phyloP scores from a whole-genome alignment of 257 asterid species.

The Striga asiatica region DNA sequence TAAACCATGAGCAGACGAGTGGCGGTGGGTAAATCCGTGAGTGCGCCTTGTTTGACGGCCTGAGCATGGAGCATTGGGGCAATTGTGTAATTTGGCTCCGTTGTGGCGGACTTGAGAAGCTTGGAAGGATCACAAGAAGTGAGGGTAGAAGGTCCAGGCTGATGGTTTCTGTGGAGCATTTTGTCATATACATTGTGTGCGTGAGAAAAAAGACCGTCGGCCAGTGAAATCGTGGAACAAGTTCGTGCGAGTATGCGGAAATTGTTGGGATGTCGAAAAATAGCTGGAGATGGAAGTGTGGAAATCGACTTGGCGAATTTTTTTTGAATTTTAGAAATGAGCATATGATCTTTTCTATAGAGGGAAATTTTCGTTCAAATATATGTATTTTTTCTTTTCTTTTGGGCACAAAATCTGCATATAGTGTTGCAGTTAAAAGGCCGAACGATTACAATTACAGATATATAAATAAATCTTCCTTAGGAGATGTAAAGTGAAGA shows the following conservation, averaged over 20 bases:
- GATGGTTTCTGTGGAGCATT: conserved; percentile 27
- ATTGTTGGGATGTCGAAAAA: not conserved
- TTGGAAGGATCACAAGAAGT: conserved; percentile 25
- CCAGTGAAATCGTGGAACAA: not conserved
- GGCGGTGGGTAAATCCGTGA: conserved; percentile 27
- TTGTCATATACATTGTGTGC: conserved; percentile 25
- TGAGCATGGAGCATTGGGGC: conserved; percentile 37
- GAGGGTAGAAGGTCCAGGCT: conserved; percentile 8
- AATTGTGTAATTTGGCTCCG: conserved; percentile 12
- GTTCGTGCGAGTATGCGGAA: conserved; percentile 6
- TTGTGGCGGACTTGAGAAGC: conserved; percentile 20
- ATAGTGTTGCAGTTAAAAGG: no score
- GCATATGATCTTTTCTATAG: no score
- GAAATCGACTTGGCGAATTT: no score
- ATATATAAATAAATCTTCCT: no score
- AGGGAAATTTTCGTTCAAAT: no score
- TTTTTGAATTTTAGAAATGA: no score
- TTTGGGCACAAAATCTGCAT: no score
- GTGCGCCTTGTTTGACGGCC: conserved; percentile 36
- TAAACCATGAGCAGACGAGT: conserved; percentile 48
- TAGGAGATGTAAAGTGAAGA: no score
- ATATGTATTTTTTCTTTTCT: no score
- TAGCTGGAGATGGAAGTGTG: no score
- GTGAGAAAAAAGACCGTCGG: conserved; percentile 1
- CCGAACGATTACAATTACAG: no score